These are phyloP conservation scores for Cytospora piceicola DNA, from an alignment of 2,329 filamentous ascomycete genomes.

Conservation along the genomic window DNA sequence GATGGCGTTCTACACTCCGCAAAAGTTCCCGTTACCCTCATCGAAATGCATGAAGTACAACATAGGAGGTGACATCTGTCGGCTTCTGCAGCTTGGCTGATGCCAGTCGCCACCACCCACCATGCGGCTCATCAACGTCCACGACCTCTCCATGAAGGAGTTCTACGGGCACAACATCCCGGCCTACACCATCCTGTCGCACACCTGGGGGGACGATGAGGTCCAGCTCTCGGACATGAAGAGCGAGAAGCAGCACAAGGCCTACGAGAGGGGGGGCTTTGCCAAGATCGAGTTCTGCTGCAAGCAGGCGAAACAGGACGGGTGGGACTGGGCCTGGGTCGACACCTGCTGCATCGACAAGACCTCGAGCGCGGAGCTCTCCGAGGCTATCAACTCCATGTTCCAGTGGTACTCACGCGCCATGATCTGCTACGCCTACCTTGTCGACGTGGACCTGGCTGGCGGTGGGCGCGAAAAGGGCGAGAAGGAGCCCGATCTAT, in stretches of 20 bases:
- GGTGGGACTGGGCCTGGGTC: conserved; percentile 22
- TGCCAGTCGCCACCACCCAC: not conserved
- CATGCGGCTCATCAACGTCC: conserved; percentile 13
- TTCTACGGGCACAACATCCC: conserved; percentile 11
- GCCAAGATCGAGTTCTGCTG: conserved; percentile 22
- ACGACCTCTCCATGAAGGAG: not conserved
- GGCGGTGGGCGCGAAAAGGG: not conserved
- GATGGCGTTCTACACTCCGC: not conserved
- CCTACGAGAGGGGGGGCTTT: conserved; percentile 8
- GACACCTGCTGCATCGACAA: conserved; percentile 31
- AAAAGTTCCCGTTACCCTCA: not conserved
- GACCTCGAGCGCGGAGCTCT: conserved; percentile 20
- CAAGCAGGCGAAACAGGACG: conserved; percentile 5
- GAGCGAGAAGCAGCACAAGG: conserved; percentile 6
- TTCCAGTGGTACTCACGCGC: conserved; percentile 26
- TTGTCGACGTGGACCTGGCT: not conserved
- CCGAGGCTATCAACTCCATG: conserved; percentile 29
- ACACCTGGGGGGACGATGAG: conserved; percentile 31
- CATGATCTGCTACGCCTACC: conserved; percentile 23
- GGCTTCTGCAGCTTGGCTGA: not conserved
- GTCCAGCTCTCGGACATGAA: conserved; percentile 30
- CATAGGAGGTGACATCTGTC: not conserved
- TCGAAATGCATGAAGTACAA: not conserved
- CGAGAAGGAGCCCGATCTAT: not conserved
- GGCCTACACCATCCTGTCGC: conserved; percentile 31